phyloP scores from a whole-genome alignment of 768 basidiomycete genomes.

The Cyclocybe aegerita region DNA sequence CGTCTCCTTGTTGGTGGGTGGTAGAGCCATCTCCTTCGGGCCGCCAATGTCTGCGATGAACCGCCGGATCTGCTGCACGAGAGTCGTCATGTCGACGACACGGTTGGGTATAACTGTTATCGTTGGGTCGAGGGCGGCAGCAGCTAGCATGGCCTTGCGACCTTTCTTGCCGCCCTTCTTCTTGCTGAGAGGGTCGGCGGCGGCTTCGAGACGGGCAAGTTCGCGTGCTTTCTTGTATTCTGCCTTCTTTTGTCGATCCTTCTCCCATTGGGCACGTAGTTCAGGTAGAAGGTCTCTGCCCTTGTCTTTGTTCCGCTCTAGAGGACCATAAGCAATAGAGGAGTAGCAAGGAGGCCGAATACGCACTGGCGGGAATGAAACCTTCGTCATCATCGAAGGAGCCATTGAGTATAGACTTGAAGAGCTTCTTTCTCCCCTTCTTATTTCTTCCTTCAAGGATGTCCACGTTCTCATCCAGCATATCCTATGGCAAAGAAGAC shows the following conservation, averaged over 20 bases:
- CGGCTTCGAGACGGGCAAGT: constrained; percentile 50
- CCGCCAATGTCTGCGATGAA: constrained; percentile 64
- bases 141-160: constrained; percentile 64
- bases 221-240: constrained; percentile 65
- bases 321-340: not conserved
- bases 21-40: constrained; percentile 58
- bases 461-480: constrained; percentile 59
- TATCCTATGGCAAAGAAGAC: constrained; percentile 37
- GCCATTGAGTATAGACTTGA: constrained; percentile 61
- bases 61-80: constrained; percentile 66
- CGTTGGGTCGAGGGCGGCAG: constrained; percentile 46
- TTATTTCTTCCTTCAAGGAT: constrained; percentile 43
- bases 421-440: constrained; percentile 53
- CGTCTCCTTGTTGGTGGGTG: constrained; percentile 73
- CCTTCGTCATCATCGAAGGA: constrained; percentile 42
- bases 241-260: constrained; percentile 84
- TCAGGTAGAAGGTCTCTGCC: constrained; percentile 51
- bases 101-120: constrained; percentile 46
- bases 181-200: constrained; percentile 60
- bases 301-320: constrained; percentile 52
- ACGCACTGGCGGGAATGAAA: constrained; percentile 51
- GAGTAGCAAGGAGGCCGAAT: not conserved
- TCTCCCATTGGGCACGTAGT: constrained; percentile 71
- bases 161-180: constrained; percentile 71
- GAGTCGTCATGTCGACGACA: constrained; percentile 62